Evolutionary conservation across 2,329 filamentous ascomycete species (phyloP).

Genomic region (Tricladium varicosporioides): DNA sequence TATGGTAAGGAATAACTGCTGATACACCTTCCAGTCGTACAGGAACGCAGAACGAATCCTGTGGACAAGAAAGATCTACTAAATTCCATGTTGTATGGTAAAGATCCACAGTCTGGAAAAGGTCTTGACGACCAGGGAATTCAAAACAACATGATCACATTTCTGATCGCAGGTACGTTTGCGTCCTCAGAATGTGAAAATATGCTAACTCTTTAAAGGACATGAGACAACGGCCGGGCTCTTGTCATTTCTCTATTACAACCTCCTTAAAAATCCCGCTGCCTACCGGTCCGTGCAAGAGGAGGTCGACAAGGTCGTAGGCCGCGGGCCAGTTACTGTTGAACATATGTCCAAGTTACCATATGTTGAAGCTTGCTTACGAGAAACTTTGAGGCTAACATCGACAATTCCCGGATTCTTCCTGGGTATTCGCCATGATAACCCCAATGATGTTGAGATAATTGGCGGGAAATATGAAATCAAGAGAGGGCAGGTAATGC

Average conservation of each 20-base stretch:
- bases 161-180: conserved; percentile 53
- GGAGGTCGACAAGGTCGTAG: conserved; percentile 54
- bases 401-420: conserved; percentile 59
- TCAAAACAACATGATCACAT: conserved; percentile 70
- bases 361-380: conserved; percentile 64
- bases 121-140: conserved; percentile 62
- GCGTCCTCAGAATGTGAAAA: conserved; percentile 46
- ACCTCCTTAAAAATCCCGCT: conserved; percentile 49
- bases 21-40: conserved; percentile 43
- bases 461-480: conserved; percentile 33
- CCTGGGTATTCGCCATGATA: conserved; percentile 42
- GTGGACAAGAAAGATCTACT: conserved; percentile 64
- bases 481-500: conserved; percentile 48
- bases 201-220: conserved; percentile 38
- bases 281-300: conserved; percentile 46
- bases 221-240: conserved; percentile 66
- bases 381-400: conserved; percentile 63
- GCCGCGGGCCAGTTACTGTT: conserved; percentile 41
- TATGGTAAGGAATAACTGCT: too few species aligned
- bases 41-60: conserved; percentile 54
- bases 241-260: conserved; percentile 49
- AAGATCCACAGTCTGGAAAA: conserved; percentile 65
- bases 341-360: conserved; percentile 53
- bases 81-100: conserved; percentile 66
- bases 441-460: conserved; percentile 39